Evolutionary conservation across 2,329 filamentous ascomycete species (phyloP).

Genomic region (Colletotrichum chrysophilum): DNA sequence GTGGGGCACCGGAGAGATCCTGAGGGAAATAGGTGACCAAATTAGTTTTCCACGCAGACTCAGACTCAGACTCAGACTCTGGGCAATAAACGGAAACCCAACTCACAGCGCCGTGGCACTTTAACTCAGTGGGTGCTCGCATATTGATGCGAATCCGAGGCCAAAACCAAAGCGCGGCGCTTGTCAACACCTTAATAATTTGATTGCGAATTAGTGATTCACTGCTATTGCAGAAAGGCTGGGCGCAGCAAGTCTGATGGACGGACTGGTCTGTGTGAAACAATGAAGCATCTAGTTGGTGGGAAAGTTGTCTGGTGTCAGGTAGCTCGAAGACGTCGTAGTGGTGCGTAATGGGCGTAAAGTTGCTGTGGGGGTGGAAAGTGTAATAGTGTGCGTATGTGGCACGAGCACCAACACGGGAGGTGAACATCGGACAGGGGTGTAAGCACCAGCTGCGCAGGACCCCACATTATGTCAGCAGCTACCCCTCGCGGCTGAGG

Average conservation of each 20-base stretch:
- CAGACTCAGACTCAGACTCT: background rate
- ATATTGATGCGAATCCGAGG: background rate
- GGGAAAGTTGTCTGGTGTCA: background rate
- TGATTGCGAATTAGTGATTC: background rate
- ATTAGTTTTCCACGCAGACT: background rate
- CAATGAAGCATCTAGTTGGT: background rate
- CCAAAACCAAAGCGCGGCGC: background rate
- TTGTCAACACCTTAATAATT: background rate
- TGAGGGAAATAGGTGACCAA: background rate
- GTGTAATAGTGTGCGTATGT: background rate
- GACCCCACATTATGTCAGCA: background rate
- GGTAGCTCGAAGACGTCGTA: background rate
- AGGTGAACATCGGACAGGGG: background rate
- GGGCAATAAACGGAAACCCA: background rate
- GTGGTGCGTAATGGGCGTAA: background rate
- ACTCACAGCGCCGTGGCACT: background rate
- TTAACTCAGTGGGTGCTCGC: background rate
- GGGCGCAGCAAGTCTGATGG: background rate
- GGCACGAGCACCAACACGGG: background rate
- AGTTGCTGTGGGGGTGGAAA: background rate
- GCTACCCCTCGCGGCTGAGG: background rate
- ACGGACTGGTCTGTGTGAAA: conserved; percentile 1
- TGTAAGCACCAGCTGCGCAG: background rate
- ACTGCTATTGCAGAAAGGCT: background rate
- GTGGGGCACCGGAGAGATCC: conserved; percentile 7